phyloP scores from a whole-genome alignment of 257 asterid genomes.

The Osmanthus fragrans region DNA sequence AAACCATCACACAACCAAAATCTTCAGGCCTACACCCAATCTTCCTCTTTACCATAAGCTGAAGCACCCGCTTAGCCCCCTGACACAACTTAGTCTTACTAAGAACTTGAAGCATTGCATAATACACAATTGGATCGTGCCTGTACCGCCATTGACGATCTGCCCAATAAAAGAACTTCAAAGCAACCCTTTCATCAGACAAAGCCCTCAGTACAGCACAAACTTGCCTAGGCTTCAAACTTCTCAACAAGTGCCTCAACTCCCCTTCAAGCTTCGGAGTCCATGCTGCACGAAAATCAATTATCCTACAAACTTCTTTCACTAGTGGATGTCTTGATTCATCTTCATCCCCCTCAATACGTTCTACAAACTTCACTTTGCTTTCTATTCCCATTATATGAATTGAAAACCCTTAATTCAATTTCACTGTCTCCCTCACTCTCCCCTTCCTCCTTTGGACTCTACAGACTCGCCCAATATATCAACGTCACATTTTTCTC shows the following conservation, averaged over 20 bases:
- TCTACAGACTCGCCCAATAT: conserved; percentile 37
- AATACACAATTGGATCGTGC: conserved; percentile 71
- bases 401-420: conserved; percentile 60
- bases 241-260: conserved; percentile 61
- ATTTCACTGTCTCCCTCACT: conserved; percentile 38
- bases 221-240: conserved; percentile 72
- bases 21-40: conserved; percentile 63
- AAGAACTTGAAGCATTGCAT: conserved; percentile 70
- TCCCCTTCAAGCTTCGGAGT: conserved; percentile 66
- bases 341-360: conserved; percentile 50
- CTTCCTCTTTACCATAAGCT: conserved; percentile 63
- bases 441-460: conserved; percentile 37
- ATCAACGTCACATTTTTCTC: conserved; percentile 37
- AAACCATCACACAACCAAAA: conserved; percentile 88
- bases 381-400: conserved; percentile 35
- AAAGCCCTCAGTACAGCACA: conserved; percentile 74
- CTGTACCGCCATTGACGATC: conserved; percentile 87
- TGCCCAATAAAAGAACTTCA: conserved; percentile 89
- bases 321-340: conserved; percentile 81
- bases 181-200: conserved; percentile 80
- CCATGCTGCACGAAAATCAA: conserved; percentile 64
- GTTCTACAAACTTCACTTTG: conserved; percentile 32
- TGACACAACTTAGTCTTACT: conserved; percentile 88
- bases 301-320: conserved; percentile 70
- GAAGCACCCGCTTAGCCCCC: conserved; percentile 85